phyloP scores from a whole-genome alignment of 2,329 filamentous ascomycete species.

The Xylaria sp. region DNA sequence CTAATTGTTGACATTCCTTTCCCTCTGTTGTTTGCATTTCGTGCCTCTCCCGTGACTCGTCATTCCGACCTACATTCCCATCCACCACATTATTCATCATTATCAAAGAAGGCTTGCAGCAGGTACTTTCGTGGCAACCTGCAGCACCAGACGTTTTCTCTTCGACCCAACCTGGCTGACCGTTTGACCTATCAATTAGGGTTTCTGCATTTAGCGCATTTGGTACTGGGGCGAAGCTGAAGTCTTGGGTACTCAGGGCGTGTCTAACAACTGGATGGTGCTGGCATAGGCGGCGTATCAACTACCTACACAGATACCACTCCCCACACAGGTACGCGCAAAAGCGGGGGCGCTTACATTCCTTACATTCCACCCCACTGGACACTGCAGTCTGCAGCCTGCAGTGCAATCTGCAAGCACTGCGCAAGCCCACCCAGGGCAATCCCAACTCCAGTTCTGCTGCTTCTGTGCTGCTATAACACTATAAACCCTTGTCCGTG shows the following conservation, averaged over 20 bases:
- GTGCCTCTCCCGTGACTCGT: constrained; percentile 29
- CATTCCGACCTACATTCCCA: constrained; percentile 20
- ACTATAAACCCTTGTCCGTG: constrained; percentile 37
- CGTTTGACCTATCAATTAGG: constrained; percentile 9
- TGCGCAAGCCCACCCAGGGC: constrained; percentile 5
- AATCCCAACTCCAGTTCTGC: constrained; percentile 18
- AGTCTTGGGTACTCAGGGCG: constrained; percentile 1
- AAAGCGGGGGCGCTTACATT: constrained; percentile 18
- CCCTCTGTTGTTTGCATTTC: constrained; percentile 12
- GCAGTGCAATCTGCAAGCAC: constrained; percentile 5
- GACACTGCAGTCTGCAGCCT: constrained; percentile 13
- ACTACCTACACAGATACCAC: background rate
- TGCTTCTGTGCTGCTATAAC: constrained; percentile 3
- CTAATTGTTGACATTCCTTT: constrained; percentile 26
- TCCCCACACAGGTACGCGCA: constrained; percentile 21
- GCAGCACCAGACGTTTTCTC: constrained; percentile 14
- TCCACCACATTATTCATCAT: background rate
- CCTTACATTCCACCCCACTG: constrained; percentile 27
- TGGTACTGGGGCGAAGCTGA: constrained; percentile 13
- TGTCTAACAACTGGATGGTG: background rate
- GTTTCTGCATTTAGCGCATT: background rate
- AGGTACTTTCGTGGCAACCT: background rate
- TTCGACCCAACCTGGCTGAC: constrained; percentile 15
- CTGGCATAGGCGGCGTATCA: background rate
- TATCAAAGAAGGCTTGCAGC: background rate